phyloP scores from a whole-genome alignment of 805 yeast genomes.

The Pichia kluyveri region DNA sequence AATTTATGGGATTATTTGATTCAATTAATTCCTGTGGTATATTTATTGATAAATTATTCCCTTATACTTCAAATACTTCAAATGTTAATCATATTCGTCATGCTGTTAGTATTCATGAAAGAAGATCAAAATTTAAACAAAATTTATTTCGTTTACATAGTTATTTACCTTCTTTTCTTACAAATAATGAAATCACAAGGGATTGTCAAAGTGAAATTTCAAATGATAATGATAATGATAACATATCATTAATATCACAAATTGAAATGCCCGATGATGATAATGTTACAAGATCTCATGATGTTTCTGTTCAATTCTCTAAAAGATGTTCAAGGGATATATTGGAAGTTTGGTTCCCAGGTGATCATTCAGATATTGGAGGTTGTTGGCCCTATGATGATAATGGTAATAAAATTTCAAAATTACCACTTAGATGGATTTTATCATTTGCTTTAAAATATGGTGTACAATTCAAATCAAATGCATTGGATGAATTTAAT shows the following conservation, averaged over 20 bases:
- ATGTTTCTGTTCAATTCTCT: slow-evolving; percentile 10
- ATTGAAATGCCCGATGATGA: neutral
- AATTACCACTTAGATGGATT: slow-evolving; percentile 55
- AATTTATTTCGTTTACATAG: slow-evolving; percentile 40
- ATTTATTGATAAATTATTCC: slow-evolving; percentile 47
- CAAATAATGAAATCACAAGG: neutral
- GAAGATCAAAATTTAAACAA: slow-evolving; percentile 55
- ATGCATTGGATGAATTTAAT: slow-evolving; percentile 33
- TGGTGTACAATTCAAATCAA: slow-evolving; percentile 40
- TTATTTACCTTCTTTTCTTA: slow-evolving; percentile 21
- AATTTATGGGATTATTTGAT: slow-evolving; percentile 63
- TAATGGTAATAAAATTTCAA: slow-evolving; percentile 36
- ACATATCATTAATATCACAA: slow-evolving; percentile 5
- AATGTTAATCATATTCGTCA: slow-evolving; percentile 55
- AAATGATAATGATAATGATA: slow-evolving; percentile 5
- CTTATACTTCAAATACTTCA: slow-evolving; percentile 41
- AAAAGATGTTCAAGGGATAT: slow-evolving; percentile 24
- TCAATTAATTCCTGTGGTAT: slow-evolving; percentile 61
- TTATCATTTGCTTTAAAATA: slow-evolving; percentile 40
- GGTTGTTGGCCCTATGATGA: slow-evolving; percentile 53
- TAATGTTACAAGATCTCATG: slow-evolving; percentile 13
- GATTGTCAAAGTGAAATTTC: too few species aligned
- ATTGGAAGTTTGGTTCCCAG: slow-evolving; percentile 58
- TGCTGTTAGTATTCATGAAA: slow-evolving; percentile 59
- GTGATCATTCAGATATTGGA: slow-evolving; percentile 62